Evolutionary conservation across 1,284 basidiomycete genomes (phyloP).

Genomic region (Irpex sp.): DNA sequence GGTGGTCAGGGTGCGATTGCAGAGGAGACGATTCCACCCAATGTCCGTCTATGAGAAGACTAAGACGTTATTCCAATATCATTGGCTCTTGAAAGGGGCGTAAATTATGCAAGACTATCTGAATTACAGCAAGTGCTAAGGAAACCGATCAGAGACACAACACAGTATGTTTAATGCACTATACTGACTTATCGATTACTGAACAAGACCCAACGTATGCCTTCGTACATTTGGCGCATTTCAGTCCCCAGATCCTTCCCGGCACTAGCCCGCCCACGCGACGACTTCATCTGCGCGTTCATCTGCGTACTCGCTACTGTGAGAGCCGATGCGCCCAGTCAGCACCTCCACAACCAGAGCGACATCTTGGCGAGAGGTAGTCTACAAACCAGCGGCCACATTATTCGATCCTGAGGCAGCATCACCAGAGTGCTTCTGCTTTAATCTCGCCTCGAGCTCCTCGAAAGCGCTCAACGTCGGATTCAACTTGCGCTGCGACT

Average conservation of each 20-base stretch:
- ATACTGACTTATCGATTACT: slow-evolving; percentile 21
- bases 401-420: slow-evolving; percentile 18
- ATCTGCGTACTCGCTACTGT: no score
- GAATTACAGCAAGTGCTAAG: no score
- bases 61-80: no score
- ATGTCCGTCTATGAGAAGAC: no score
- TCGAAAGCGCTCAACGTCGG: slow-evolving; percentile 57
- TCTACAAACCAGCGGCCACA: not conserved
- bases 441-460: slow-evolving; percentile 56
- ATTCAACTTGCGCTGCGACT: slow-evolving; percentile 24
- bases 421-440: slow-evolving; percentile 34
- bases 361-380: not conserved
- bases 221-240: slow-evolving; percentile 21
- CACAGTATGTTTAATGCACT: not conserved
- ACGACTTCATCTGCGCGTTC: no score
- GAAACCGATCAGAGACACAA: no score
- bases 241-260: not conserved
- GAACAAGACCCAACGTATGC: slow-evolving; percentile 27
- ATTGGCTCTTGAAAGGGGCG: no score
- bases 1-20: no score
- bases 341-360: not conserved
- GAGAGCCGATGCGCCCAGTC: not conserved
- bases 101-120: no score
- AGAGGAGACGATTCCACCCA: no score
- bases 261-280: not conserved